Evolutionary conservation across 768 basidiomycete species (phyloP), one percentile per base, ranked within the genome.

Genomic region (Chalciporus pseudorubinellus): DNA sequence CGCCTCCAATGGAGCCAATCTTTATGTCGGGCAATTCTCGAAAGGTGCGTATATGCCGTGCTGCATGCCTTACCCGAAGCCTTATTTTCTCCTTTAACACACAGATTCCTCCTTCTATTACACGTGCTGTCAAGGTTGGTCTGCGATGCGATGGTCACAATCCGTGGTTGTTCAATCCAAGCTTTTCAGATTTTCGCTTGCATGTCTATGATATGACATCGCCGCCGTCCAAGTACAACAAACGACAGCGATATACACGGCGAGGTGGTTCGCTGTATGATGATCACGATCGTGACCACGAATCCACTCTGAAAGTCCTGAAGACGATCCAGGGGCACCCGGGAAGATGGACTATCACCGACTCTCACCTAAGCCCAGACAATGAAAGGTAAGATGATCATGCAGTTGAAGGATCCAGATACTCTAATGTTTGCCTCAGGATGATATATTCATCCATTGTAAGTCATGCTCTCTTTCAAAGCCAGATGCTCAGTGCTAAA

Each of bases 401-500:
- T n/a, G n/a, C n/a, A n/a, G n/a, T n/a, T n/a, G n/a, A 72, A 87
- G n/a, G 12, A 16, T 31, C 29, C 2, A 31, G 14, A 31, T 44
- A 43, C 57, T 53, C 40, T 56, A 39, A 41, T 39, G 44, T 46
- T 3, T 42, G 26, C 42, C 24, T 13, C 52, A 94, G 93, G 64
- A 85, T 98, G 73, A 92, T 97, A 48, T 98, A 98, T 68, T 88
- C 93, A 3, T 89, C 91, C 1, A 92, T 98, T 57, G 89, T 89
- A 18, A 46, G 63, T 43, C 4, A 10, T 21, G 21, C 13, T 12
- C 16, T 19, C 33, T 33, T 42, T 5, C 6, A 11, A 26, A 14
- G 48, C 38, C n/a, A n/a, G 11, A 14, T 47, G 38, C 26, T 28
- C 21, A 24, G 7, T 38, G 43, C 55, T 53, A 22, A 43, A 31